These are phyloP conservation scores for Plectosphaerella cucumerina DNA, from an alignment of 2,329 filamentous ascomycete species.

Conservation along the genomic window DNA sequence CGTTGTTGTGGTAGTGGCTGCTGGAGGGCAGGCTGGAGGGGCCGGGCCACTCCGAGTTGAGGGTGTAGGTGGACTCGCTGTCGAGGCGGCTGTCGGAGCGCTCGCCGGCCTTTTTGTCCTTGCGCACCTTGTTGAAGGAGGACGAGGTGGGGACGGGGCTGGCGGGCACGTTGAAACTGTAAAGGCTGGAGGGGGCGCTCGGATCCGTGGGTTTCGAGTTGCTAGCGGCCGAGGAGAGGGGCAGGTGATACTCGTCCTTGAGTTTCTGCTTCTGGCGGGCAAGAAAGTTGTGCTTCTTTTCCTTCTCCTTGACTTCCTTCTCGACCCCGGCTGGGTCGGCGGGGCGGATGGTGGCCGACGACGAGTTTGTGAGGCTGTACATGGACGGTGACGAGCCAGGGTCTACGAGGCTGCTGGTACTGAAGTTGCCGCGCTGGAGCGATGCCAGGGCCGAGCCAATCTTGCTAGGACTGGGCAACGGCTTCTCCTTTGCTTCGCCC, in stretches of 20 bases:
- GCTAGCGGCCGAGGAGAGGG: slow-evolving; percentile 70
- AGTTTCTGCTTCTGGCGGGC: slow-evolving; percentile 77
- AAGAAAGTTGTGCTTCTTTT: slow-evolving; percentile 76
- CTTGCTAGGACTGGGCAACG: slow-evolving; percentile 69
- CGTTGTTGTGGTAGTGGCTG: slow-evolving; percentile 38
- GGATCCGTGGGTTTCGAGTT: slow-evolving; percentile 75
- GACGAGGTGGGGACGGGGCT: slow-evolving; percentile 62
- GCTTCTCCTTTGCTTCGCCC: slow-evolving; percentile 61
- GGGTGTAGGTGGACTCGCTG: slow-evolving; percentile 41
- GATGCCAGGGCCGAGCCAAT: slow-evolving; percentile 63
- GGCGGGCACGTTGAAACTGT: slow-evolving; percentile 72
- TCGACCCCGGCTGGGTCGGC: slow-evolving; percentile 37
- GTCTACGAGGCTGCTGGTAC: slow-evolving; percentile 68
- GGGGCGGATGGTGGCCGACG: slow-evolving; percentile 71
- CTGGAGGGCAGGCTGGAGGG: slow-evolving; percentile 34
- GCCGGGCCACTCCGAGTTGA: slow-evolving; percentile 46
- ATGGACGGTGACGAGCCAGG: slow-evolving; percentile 53
- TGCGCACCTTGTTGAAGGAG: slow-evolving; percentile 77
- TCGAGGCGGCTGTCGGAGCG: slow-evolving; percentile 50
- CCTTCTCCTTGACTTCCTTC: slow-evolving; percentile 59
- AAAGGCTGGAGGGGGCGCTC: slow-evolving; percentile 69
- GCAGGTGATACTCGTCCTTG: slow-evolving; percentile 69
- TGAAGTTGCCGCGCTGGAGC: slow-evolving; percentile 62
- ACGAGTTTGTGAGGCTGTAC: slow-evolving; percentile 73
- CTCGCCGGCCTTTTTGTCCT: slow-evolving; percentile 73